Conservation (phyloP, 148 eudicot species). For the Camellia lanceoleosa region DNA sequence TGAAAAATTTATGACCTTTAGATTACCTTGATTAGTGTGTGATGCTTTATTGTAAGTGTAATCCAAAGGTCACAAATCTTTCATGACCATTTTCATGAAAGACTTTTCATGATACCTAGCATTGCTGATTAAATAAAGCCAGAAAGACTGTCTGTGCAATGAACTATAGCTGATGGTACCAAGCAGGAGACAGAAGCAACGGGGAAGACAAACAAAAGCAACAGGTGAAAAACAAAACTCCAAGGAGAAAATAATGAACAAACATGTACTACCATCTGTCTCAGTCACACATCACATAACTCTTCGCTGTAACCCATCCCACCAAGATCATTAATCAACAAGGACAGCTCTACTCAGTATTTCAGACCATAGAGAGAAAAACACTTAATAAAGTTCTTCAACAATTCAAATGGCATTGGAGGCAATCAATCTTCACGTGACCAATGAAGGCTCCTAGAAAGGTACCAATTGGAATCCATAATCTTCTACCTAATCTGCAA, state of each 20-base stretch:
- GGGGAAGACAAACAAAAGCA: background rate
- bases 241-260: no score
- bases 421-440: background rate
- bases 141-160: no score
- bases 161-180: no score
- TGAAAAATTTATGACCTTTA: no score
- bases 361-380: background rate
- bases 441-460: background rate
- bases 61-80: no score
- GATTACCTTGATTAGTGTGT: no score
- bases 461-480: no score
- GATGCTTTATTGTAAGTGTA: no score
- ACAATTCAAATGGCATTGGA: background rate
- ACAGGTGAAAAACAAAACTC: background rate
- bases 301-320: background rate
- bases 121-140: no score
- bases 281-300: background rate
- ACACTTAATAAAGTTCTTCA: background rate
- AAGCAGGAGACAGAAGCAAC: background rate
- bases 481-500: background rate
- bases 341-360: background rate
- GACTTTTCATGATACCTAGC: no score
- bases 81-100: no score
- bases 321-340: background rate
- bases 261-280: background rate